Evolutionary conservation across 1,284 basidiomycete genomes (phyloP), one percentile per base, ranked within the genome.

Genomic region (Rhodotorula sp.): DNA sequence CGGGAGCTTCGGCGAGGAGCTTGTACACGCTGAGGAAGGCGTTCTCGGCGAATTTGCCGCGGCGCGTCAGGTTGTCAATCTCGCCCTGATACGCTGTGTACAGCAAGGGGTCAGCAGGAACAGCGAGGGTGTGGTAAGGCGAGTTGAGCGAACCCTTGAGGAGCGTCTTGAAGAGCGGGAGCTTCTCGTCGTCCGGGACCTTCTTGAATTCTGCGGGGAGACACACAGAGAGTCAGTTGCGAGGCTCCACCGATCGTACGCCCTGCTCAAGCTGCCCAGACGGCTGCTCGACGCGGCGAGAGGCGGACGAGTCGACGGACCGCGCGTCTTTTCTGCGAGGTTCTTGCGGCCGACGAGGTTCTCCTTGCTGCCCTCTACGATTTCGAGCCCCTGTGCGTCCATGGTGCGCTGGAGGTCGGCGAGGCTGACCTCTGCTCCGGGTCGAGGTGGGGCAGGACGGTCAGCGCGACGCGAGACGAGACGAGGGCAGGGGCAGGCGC

Each of bases 301-400:
- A 16, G 63, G 23, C 34, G 34, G 34, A 34, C 34, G 34, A 34
- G 23, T 27, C 10, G 23, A 55, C 82, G 25, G 56, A 91, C 94
- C 94, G 85, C 95, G 91, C 0, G 94, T 97, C 80, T 91, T 89
- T 82, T 97, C 94, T 2, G 94, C 92, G 23, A 97, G 85, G 68
- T 89, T 90, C 82, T 96, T 97, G 55, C 95, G 86, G n/a, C 93
- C 93, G 3, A 97, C 85, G 61, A 97, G 86, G 77, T 91, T 92
- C 84, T 97, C 94, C 84, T 96, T 97, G 85, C 97, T 93, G 82
- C 94, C 93, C 84, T 97, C 93, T n/a, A 97, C 94, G 14, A 97
- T 85, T 82, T 97, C 93, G 56, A 97, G 85, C 2, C 94, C 93
- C 74, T 95, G 94, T 23, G 86, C 84, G 82, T 97, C 93, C 63